A percentile compares a stretch with the other conserved stretches of the same genome.
phyloP scores from a whole-genome alignment of 2,329 filamentous ascomycete species.

The Blastomyces percursus region DNA sequence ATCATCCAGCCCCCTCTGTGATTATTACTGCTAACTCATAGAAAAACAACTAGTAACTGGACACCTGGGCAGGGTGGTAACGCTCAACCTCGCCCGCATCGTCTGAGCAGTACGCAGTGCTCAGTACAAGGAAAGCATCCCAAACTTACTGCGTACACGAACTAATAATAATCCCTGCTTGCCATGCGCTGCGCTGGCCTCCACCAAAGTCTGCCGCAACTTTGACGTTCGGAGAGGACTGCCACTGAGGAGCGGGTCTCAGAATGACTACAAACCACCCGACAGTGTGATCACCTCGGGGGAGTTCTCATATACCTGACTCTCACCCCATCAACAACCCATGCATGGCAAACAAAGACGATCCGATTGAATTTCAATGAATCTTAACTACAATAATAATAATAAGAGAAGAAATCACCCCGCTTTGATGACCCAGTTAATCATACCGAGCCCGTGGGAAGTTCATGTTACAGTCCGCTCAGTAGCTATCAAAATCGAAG shows the following conservation, averaged over 20 bases:
- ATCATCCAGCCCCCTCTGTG: not conserved
- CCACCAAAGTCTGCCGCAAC: not conserved
- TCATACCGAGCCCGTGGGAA: not conserved
- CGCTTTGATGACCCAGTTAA: not conserved
- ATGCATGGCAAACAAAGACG: not conserved
- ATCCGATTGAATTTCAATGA: not conserved
- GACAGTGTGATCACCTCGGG: not conserved
- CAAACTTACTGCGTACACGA: not conserved
- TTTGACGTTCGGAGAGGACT: not conserved
- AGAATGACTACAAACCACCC: not conserved
- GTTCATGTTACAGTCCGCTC: not conserved
- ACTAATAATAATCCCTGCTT: conserved; percentile 1
- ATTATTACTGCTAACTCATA: not conserved
- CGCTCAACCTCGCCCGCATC: not conserved
- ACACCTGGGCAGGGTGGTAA: not conserved
- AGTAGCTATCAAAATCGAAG: not conserved
- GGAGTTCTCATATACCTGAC: too few relatives aligned
- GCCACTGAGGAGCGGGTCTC: not conserved
- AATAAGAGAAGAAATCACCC: not conserved
- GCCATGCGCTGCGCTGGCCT: not conserved
- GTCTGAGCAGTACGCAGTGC: too few relatives aligned
- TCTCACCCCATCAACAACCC: not conserved
- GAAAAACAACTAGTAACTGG: not conserved
- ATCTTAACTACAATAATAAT: not conserved
- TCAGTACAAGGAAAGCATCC: not conserved